phyloP scores from a whole-genome alignment of 345 rosid species.

The Anacardium occidentale region DNA sequence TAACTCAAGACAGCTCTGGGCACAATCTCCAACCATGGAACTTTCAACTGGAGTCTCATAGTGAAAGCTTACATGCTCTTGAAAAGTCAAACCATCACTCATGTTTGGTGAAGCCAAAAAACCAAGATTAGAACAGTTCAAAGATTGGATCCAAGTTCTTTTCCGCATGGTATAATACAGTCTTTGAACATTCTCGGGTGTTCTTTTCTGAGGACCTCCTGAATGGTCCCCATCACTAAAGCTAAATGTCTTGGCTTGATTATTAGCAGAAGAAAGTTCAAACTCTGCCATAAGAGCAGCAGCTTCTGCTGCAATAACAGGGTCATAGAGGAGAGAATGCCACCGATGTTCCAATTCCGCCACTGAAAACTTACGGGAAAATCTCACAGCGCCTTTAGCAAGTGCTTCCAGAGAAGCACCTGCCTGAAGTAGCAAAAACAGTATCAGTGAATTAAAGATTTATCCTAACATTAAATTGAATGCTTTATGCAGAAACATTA shows the following conservation, averaged over 20 bases:
- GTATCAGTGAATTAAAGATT: background rate
- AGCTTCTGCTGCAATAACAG: slow-evolving; percentile 77
- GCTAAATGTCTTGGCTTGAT: slow-evolving; percentile 28
- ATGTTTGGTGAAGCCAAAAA: slow-evolving; percentile 19
- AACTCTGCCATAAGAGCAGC: slow-evolving; percentile 69
- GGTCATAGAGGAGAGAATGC: slow-evolving; percentile 89
- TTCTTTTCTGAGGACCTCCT: slow-evolving; percentile 33
- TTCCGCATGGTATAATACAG: slow-evolving; percentile 33
- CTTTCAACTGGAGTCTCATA: slow-evolving; percentile 10
- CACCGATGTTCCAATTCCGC: slow-evolving; percentile 81
- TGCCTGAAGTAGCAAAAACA: slow-evolving; percentile 45
- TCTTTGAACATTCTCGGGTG: slow-evolving; percentile 36
- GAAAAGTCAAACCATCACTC: slow-evolving; percentile 13
- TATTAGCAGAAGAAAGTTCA: slow-evolving; percentile 33
- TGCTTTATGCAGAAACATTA: background rate
- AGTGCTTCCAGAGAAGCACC: slow-evolving; percentile 99
- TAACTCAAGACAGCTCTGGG: slow-evolving; percentile 19
- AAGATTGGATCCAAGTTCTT: slow-evolving; percentile 23
- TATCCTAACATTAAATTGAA: background rate
- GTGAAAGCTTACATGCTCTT: slow-evolving; percentile 10
- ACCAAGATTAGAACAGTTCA: slow-evolving; percentile 7
- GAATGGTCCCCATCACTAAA: slow-evolving; percentile 28
- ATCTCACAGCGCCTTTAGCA: slow-evolving; percentile 92
- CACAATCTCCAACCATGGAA: slow-evolving; percentile 21
- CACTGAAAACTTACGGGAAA: slow-evolving; percentile 69